Percentiles rank a stretch among this genome's conserved stretches.
Evolutionary conservation across 306 rosid genomes (phyloP).

Genomic region (Delonix regia): DNA sequence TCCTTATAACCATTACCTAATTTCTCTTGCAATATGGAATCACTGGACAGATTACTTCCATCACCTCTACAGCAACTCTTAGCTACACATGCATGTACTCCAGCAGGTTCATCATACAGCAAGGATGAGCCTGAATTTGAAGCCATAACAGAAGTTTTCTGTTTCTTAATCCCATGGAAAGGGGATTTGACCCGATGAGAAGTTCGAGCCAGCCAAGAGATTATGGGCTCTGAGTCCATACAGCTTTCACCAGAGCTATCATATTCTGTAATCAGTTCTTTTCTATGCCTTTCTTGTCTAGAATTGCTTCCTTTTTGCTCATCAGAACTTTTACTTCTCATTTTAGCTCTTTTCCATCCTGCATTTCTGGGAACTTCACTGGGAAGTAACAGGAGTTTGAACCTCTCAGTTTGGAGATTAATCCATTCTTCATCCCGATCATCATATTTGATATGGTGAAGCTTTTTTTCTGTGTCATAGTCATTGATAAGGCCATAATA

Average conservation of each 20-base stretch:
- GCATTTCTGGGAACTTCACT: conserved; percentile 71
- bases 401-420: conserved; percentile 70
- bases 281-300: conserved; percentile 46
- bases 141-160: conserved; percentile 48
- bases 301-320: conserved; percentile 45
- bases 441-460: conserved; percentile 81
- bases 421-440: conserved; percentile 92
- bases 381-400: conserved; percentile 79
- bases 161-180: conserved; percentile 53
- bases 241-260: conserved; percentile 50
- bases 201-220: conserved; percentile 78
- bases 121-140: conserved; percentile 38
- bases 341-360: conserved; percentile 38
- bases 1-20: conserved; percentile 42
- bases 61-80: conserved; percentile 39
- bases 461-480: conserved; percentile 64
- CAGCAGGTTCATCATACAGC: conserved; percentile 37
- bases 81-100: conserved; percentile 28
- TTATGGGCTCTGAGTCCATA: conserved; percentile 80
- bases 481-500: conserved; percentile 72
- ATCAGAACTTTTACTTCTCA: conserved; percentile 37
- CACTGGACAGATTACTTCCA: conserved; percentile 34
- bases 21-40: conserved; percentile 38
- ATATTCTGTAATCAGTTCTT: conserved; percentile 42
- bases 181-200: conserved; percentile 55